Evolutionary conservation across 2,329 filamentous ascomycete genomes (phyloP).

Genomic region (Ophiostoma piceae): DNA sequence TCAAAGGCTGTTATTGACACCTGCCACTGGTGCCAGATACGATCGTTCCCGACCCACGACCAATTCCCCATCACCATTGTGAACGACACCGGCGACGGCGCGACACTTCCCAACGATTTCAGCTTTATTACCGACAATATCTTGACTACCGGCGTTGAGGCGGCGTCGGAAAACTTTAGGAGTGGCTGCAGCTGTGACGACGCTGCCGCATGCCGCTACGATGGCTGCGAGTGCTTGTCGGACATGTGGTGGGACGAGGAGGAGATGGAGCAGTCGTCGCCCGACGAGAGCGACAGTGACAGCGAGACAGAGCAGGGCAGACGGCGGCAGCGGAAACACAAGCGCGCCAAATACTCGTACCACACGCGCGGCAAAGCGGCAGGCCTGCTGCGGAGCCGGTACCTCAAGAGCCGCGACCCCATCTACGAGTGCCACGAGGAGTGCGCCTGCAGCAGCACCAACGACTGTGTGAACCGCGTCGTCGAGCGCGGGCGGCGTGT

Average conservation of each 20-base stretch:
- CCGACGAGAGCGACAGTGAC: conserved; percentile 29
- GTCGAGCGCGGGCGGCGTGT: conserved; percentile 69
- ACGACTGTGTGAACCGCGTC: conserved; percentile 64
- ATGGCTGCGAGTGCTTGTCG: conserved; percentile 60
- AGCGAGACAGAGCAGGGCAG: neutral
- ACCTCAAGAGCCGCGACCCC: conserved; percentile 51
- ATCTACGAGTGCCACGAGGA: conserved; percentile 77
- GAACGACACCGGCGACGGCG: conserved; percentile 54
- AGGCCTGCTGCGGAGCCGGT: conserved; percentile 48
- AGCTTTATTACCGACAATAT: conserved; percentile 61
- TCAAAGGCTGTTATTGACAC: conserved; percentile 29
- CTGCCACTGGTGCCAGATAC: conserved; percentile 61
- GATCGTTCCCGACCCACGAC: conserved; percentile 46
- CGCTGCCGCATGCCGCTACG: conserved; percentile 61
- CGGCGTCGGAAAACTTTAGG: conserved; percentile 57
- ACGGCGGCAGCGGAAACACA: neutral
- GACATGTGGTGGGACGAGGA: conserved; percentile 54
- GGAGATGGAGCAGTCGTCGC: conserved; percentile 34
- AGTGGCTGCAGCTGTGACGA: conserved; percentile 63
- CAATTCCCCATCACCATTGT: conserved; percentile 55
- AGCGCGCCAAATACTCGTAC: conserved; percentile 56
- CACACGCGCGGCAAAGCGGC: conserved; percentile 49
- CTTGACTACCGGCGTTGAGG: conserved; percentile 54
- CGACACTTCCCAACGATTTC: conserved; percentile 57
- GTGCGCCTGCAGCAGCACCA: conserved; percentile 51